These are phyloP conservation scores for Chytriomyces confervae DNA, from an alignment of 192 early-diverging fungal genomes.

Conservation along the genomic window DNA sequence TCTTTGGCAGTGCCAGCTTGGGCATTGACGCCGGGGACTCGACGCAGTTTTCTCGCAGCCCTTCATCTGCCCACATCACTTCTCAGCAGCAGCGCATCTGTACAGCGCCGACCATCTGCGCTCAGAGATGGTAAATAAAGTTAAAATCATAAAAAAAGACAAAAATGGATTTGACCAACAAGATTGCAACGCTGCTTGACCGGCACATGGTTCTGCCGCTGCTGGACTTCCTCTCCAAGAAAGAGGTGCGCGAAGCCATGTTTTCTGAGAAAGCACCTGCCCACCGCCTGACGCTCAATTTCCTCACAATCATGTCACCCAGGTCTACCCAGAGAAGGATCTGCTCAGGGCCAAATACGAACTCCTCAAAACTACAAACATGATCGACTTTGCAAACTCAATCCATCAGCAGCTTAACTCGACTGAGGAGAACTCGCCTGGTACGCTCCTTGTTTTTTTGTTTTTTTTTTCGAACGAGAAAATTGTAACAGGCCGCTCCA, in stretches of 20 bases:
- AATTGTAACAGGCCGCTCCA: too few relatives aligned
- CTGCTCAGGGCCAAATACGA: constrained; percentile 89
- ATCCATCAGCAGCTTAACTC: constrained; percentile 81
- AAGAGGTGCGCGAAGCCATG: constrained; percentile 58
- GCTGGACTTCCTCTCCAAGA: constrained; percentile 83
- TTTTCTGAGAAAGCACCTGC: too few relatives aligned
- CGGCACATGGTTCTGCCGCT: constrained; percentile 92
- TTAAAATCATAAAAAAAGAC: background rate
- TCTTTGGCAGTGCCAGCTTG: too few relatives aligned
- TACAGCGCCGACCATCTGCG: too few relatives aligned
- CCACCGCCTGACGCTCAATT: too few relatives aligned
- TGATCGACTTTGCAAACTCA: constrained; percentile 91
- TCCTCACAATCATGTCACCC: background rate
- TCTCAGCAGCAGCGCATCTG: too few relatives aligned
- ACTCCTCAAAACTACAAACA: constrained; percentile 85
- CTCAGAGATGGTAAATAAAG: too few relatives aligned
- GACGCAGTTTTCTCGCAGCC: too few relatives aligned
- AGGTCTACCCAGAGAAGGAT: constrained; percentile 80
- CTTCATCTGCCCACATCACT: too few relatives aligned
- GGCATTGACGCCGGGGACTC: too few relatives aligned
- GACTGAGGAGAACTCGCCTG: constrained; percentile 76
- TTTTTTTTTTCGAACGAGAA: background rate
- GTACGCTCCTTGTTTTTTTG: constrained; percentile 53
- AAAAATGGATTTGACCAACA: constrained; percentile 39
- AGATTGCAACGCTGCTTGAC: constrained; percentile 65